phyloP scores from a whole-genome alignment of 495 filamentous ascomycete genomes.

The Neohortaea acidophila region DNA sequence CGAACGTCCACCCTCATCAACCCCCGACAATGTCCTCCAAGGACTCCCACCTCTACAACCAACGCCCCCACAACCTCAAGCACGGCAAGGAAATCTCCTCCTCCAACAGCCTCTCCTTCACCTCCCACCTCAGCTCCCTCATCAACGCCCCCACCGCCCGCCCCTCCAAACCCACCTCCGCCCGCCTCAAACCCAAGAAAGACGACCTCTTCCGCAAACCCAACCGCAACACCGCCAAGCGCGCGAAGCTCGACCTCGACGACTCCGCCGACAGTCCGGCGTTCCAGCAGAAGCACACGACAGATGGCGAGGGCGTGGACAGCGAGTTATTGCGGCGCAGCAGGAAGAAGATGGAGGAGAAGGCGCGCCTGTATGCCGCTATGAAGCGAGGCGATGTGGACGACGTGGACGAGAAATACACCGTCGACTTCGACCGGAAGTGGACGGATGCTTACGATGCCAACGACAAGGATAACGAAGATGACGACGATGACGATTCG shows the following conservation, averaged over 20 bases:
- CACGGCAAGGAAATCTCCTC: slow-evolving; percentile 46
- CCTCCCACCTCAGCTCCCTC: slow-evolving; percentile 52
- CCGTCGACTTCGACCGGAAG: slow-evolving; percentile 90
- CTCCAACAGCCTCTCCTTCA: slow-evolving; percentile 64
- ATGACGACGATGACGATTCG: slow-evolving; percentile 26
- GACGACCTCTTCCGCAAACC: slow-evolving; percentile 49
- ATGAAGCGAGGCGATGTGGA: slow-evolving; percentile 61
- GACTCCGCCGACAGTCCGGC: slow-evolving; percentile 25
- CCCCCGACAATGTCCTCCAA: slow-evolving; percentile 1
- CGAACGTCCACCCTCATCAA: too few species aligned
- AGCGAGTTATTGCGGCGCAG: slow-evolving; percentile 41
- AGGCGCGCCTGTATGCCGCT: slow-evolving; percentile 65
- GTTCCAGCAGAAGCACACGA: slow-evolving; percentile 26
- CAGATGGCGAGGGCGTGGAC: slow-evolving; percentile 30
- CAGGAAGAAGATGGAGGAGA: slow-evolving; percentile 69
- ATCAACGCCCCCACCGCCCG: slow-evolving; percentile 13
- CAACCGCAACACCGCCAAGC: slow-evolving; percentile 55
- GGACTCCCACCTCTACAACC: slow-evolving; percentile 23
- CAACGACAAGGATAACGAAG: slow-evolving; percentile 20
- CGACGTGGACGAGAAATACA: slow-evolving; percentile 39
- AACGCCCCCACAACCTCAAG: slow-evolving; percentile 37
- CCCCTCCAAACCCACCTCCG: slow-evolving; percentile 28
- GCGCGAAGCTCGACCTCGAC: slow-evolving; percentile 36
- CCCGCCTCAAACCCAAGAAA: slow-evolving; percentile 51
- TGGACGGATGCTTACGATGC: slow-evolving; percentile 54